These are phyloP conservation scores for Cyclostephanos tholiformis DNA, from an alignment of 108 stramenopile species.

Conservation along the genomic window DNA sequence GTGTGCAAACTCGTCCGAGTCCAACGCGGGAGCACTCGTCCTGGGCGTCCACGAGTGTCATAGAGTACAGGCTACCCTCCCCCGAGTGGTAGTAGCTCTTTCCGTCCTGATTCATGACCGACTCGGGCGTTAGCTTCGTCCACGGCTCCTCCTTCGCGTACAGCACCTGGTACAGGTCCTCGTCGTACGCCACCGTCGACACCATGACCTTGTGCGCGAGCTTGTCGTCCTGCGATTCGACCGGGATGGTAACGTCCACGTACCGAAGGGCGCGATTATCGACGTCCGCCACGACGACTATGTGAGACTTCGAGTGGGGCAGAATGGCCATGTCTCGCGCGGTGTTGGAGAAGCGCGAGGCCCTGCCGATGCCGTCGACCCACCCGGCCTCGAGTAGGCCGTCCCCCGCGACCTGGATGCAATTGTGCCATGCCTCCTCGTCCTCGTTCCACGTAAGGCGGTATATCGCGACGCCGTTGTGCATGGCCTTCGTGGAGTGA, in stretches of 20 bases:
- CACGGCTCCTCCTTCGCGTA: constrained; percentile 41
- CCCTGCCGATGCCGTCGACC: constrained; percentile 42
- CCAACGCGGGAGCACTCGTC: constrained; percentile 45
- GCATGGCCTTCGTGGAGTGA: constrained; percentile 7
- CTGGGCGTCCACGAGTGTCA: constrained; percentile 37
- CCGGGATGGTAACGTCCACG: constrained; percentile 44
- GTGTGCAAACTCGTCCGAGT: constrained; percentile 42
- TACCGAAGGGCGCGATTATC: constrained; percentile 46
- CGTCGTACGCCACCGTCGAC: constrained; percentile 36
- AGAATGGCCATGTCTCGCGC: constrained; percentile 43
- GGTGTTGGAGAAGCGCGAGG: constrained; percentile 44
- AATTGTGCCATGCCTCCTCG: constrained; percentile 45
- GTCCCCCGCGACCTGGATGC: constrained; percentile 42
- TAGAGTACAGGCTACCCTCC: constrained; percentile 13
- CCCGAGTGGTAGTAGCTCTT: constrained; percentile 47
- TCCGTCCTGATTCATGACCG: constrained; percentile 44
- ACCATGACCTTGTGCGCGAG: constrained; percentile 25
- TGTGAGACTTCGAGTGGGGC: constrained; percentile 27
- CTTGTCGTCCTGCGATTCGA: constrained; percentile 32
- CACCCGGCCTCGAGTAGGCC: constrained; percentile 37
- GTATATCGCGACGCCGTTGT: constrained; percentile 50
- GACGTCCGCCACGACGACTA: constrained; percentile 36
- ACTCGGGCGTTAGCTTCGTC: constrained; percentile 29
- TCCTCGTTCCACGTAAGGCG: constrained; percentile 49
- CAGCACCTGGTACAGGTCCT: constrained; percentile 43